Percentiles rank a stretch among this genome's conserved stretches.
phyloP scores from a whole-genome alignment of 139 green algal genomes.

The Chlamydomonas sphaeroides region DNA sequence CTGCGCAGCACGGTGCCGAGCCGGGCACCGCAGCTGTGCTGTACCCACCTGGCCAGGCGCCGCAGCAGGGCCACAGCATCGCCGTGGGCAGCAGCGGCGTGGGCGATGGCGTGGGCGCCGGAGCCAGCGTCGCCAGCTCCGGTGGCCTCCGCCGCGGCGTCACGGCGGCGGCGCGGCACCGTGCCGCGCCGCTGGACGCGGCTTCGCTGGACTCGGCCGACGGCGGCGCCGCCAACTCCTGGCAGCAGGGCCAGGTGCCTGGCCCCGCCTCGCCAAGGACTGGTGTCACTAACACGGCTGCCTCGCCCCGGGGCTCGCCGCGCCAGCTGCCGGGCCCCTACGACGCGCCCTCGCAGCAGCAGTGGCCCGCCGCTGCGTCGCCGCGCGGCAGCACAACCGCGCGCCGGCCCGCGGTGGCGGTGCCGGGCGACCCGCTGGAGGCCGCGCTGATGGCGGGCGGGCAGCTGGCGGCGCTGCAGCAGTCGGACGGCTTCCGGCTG shows the following conservation, averaged over 20 bases:
- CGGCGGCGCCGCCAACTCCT: too few species aligned
- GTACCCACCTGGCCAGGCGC: neutral
- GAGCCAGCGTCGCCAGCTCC: neutral
- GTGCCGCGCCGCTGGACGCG: constrained; percentile 1
- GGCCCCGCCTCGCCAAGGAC: too few species aligned
- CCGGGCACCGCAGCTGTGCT: neutral
- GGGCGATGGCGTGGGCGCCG: neutral
- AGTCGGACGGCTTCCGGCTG: constrained; percentile 25
- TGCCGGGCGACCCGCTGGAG: constrained; percentile 23
- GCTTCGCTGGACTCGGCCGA: neutral
- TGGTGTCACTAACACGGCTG: too few species aligned
- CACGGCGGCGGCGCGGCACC: constrained; percentile 16
- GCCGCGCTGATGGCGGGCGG: neutral
- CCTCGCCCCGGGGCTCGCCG: neutral
- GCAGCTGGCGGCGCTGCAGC: constrained; percentile 12
- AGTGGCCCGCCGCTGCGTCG: neutral
- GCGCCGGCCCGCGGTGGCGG: neutral
- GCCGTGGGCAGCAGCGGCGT: neutral
- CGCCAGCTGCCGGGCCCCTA: constrained; percentile 22
- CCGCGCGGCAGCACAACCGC: neutral
- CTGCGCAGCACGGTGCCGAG: neutral
- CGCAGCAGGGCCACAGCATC: neutral
- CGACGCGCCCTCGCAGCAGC: constrained; percentile 31
- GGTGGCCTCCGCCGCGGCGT: constrained; percentile 18
- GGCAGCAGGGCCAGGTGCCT: too few species aligned